Evolutionary conservation across 495 filamentous ascomycete species (phyloP).

Genomic region (Umbilicaria muhlenbergii): DNA sequence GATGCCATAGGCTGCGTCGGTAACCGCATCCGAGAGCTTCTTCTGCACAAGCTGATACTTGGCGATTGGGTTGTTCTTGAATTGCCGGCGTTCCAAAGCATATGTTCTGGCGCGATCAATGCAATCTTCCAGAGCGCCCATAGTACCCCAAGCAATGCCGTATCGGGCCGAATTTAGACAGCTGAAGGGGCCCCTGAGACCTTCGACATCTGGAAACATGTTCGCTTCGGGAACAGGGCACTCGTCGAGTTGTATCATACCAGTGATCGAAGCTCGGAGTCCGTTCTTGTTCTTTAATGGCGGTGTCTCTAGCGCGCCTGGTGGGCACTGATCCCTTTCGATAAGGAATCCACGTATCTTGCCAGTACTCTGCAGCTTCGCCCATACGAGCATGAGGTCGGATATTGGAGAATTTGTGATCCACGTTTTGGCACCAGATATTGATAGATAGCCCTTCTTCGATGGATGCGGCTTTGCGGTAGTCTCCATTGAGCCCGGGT

Average conservation of each 20-base stretch:
- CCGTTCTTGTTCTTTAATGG: conserved; percentile 91
- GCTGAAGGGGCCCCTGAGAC: conserved; percentile 75
- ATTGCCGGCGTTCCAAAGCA: conserved; percentile 82
- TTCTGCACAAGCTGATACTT: conserved; percentile 99
- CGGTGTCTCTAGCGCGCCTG: conserved; percentile 83
- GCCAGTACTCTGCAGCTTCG: conserved; percentile 74
- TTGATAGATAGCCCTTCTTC: conserved; percentile 67
- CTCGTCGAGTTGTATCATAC: conserved; percentile 91
- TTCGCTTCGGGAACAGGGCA: conserved; percentile 81
- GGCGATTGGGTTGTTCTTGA: conserved; percentile 88
- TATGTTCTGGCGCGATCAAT: conserved; percentile 68
- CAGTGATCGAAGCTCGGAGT: conserved; percentile 82
- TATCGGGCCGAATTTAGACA: conserved; percentile 87
- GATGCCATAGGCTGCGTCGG: conserved; percentile 80
- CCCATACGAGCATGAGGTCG: conserved; percentile 86
- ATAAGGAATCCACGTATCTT: conserved; percentile 94
- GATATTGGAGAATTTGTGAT: conserved; percentile 96
- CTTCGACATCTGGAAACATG: conserved; percentile 87
- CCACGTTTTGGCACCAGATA: conserved; percentile 91
- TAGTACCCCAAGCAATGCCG: conserved; percentile 86
- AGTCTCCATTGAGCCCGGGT: conserved; percentile 93
- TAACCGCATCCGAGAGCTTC: conserved; percentile 84
- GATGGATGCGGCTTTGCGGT: conserved; percentile 70
- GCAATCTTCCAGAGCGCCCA: conserved; percentile 89
- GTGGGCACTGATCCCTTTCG: conserved; percentile 63